phyloP scores from a whole-genome alignment of 805 yeast species.

The Schwanniomyces sp. region DNA sequence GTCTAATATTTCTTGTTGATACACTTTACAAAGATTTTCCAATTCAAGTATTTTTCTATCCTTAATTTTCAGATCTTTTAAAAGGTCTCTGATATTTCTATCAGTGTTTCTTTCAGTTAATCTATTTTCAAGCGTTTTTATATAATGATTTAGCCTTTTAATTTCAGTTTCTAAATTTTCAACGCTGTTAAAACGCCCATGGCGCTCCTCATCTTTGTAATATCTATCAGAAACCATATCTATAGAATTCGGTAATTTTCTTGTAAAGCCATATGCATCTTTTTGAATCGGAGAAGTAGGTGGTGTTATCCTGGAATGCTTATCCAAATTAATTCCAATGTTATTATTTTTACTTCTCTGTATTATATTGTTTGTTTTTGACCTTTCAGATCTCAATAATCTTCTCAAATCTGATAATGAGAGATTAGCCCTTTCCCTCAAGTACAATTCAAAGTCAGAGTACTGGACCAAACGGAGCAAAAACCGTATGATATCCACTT shows the following conservation, averaged over 20 bases:
- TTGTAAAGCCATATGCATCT: neutral
- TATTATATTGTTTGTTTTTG: neutral
- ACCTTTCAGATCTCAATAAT: neutral
- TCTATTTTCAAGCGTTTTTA: constrained; percentile 14
- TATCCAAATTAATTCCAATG: neutral
- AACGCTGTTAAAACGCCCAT: constrained; percentile 4
- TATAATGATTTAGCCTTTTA: constrained; percentile 14
- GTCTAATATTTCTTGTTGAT: constrained; percentile 13
- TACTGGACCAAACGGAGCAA: constrained; percentile 21
- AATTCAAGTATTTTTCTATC: constrained; percentile 17
- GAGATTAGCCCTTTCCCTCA: constrained; percentile 20
- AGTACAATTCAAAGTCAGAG: constrained; percentile 16
- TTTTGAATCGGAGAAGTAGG: constrained; percentile 4
- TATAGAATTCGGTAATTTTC: constrained; percentile 10
- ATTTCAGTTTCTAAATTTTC: constrained; percentile 17
- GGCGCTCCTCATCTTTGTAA: neutral
- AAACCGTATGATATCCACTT: constrained; percentile 21
- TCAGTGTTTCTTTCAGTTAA: constrained; percentile 2
- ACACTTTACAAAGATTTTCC: constrained; percentile 16
- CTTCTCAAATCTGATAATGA: constrained; percentile 4
- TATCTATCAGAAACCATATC: constrained; percentile 5
- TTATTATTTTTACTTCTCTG: neutral
- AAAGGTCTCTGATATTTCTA: constrained; percentile 10
- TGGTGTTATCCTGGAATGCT: constrained; percentile 5
- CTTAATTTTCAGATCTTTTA: constrained; percentile 13